These are phyloP conservation scores for Collybia nuda DNA, from an alignment of 768 basidiomycete genomes.

Conservation along the genomic window DNA sequence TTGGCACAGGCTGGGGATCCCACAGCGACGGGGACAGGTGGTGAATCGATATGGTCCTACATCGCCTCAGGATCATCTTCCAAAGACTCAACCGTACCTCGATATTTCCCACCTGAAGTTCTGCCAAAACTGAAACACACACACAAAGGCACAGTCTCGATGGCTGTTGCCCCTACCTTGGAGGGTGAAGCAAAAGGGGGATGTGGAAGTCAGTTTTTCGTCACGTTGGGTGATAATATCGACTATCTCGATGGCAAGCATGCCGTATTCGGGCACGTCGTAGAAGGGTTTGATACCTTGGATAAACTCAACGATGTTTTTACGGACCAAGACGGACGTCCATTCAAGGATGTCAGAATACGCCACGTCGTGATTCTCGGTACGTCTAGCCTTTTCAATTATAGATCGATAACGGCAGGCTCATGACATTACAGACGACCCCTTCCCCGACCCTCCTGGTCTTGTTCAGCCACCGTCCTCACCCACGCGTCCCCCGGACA, in stretches of 20 bases:
- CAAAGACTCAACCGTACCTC: constrained; percentile 39
- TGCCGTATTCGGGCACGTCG: constrained; percentile 93
- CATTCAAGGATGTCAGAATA: constrained; percentile 92
- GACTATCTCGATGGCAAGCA: constrained; percentile 95
- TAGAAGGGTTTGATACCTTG: constrained; percentile 90
- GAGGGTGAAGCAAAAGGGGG: constrained; percentile 58
- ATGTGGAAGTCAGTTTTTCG: constrained; percentile 95
- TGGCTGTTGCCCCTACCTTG: constrained; percentile 90
- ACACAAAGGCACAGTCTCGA: constrained; percentile 87
- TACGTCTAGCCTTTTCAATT: constrained; percentile 27
- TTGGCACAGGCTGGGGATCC: constrained; percentile 97
- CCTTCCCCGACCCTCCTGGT: constrained; percentile 85
- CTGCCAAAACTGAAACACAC: constrained; percentile 82
- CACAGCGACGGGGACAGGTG: constrained; percentile 90
- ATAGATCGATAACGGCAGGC: neutral
- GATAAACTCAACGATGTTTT: constrained; percentile 93
- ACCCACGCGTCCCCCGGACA: constrained; percentile 82
- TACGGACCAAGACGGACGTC: constrained; percentile 84
- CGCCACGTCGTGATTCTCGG: constrained; percentile 95
- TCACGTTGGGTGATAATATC: constrained; percentile 87
- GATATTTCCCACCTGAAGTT: constrained; percentile 89
- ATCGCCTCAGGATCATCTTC: constrained; percentile 48
- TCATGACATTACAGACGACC: constrained; percentile 70
- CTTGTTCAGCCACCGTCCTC: constrained; percentile 71
- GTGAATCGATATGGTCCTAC: constrained; percentile 85